Percentiles rank a stretch among this genome's conserved stretches.
Conservation (phyloP, 805 yeast genomes). For the Candida adriatica region DNA sequence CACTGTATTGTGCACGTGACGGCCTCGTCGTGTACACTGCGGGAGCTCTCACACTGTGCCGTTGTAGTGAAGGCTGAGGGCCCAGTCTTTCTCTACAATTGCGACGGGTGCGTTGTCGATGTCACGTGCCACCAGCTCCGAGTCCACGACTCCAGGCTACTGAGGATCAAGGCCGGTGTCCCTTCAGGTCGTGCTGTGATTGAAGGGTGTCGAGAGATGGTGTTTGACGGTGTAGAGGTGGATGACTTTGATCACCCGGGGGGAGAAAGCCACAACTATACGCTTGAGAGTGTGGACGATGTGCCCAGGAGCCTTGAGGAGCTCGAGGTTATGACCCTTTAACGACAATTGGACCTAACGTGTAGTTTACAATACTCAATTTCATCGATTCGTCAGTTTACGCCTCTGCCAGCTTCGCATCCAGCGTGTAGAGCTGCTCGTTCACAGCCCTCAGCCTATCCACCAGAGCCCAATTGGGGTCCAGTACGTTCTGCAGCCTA, state of each 20-base stretch:
- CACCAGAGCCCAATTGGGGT: constrained; percentile 19
- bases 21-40: constrained; percentile 10
- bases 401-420: constrained; percentile 2
- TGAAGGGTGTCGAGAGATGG: constrained; percentile 13
- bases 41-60: constrained; percentile 8
- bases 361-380: not conserved
- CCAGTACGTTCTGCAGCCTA: constrained; percentile 23
- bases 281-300: no score
- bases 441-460: constrained; percentile 12
- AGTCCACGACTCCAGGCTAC: constrained; percentile 11
- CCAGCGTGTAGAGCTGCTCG: constrained; percentile 7
- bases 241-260: constrained; percentile 22
- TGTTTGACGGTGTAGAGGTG: constrained; percentile 10
- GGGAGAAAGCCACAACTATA: constrained; percentile 17
- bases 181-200: constrained; percentile 14
- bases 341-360: no score
- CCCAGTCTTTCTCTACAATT: constrained; percentile 13
- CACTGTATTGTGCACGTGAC: constrained; percentile 8
- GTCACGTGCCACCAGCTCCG: constrained; percentile 20
- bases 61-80: constrained; percentile 11
- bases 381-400: not conserved
- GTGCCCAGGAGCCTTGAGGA: no score
- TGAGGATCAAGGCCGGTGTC: constrained; percentile 6
- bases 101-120: constrained; percentile 8
- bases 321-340: no score